Base-by-base conservation (phyloP, 1,284 basidiomycete genomes). In the Porodaedalea pini region DNA sequence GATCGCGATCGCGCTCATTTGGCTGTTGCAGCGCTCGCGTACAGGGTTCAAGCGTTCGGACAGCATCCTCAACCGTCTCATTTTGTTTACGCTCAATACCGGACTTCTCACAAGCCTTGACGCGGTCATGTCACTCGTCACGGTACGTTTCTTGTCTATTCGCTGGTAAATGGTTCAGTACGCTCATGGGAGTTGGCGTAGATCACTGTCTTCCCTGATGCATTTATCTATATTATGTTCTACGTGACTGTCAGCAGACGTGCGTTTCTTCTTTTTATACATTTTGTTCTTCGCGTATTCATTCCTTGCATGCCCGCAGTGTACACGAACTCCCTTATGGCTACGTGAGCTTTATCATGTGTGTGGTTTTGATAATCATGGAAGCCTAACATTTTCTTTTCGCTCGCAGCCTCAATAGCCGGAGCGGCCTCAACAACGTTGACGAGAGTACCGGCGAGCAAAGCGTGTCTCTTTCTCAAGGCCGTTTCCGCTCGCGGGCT, bases 11-110 rank as follows among this genome's bases (percentile, higher is more conserved):
- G 21, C 52, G 8, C 60, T 61, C 19, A 58, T 58, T 25, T 59
- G 11, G 29, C 54, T 61, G 13, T 32, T 61, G 10, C 56, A 61
- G 21, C 27, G 36, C 10, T 56, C 52, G 19, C 45, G 60, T 8
- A 61, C 60, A 15, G 60, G 60, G 6, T 61, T 58, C 53, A 29
- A 37, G 23, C 40, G 53, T 7, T 59, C 60, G 15, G 60, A 61
- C 21, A 53, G 29, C 29, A 61, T 61, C 21, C 56, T 61, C 40
- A 61, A 58, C 37, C 48, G 57, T 6, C 56, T 61, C 10, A 61
- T 61, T 47, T 25, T 59, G 29, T 61, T 61, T 53, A 51, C 57
- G 2, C 37, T 61, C 32, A 61, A 61, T 29, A 61, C 60, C 8
- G 60, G 60, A 15, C 37, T 59, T 21, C 41, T 61, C 7, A 61